Evolutionary conservation across 768 basidiomycete genomes (phyloP).

Genomic region (Boletus insuetus): DNA sequence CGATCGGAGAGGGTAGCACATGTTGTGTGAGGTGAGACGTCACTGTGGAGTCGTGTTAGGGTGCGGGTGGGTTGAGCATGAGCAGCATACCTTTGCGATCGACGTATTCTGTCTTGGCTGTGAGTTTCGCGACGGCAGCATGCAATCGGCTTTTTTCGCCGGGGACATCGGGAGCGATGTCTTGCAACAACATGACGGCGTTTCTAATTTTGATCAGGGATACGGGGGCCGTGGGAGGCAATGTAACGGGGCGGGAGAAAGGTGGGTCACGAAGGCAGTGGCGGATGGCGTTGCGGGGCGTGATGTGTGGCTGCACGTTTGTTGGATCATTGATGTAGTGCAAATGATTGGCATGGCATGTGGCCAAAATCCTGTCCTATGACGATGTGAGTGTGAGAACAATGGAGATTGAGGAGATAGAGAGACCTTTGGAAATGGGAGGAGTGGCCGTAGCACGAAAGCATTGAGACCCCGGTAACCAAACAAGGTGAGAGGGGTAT

Average conservation of each 20-base stretch:
- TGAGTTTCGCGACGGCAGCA: conserved; percentile 36
- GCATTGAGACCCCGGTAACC: conserved; percentile 58
- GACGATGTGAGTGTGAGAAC: not conserved
- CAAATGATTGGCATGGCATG: conserved; percentile 61
- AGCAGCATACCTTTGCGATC: conserved; percentile 43
- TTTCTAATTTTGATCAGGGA: conserved; percentile 33
- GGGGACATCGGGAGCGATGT: conserved; percentile 32
- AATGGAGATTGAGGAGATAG: not conserved
- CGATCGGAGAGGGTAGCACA: conserved; percentile 43
- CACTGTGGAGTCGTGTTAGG: conserved; percentile 31
- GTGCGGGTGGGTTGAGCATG: not conserved
- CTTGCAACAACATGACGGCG: conserved; percentile 29
- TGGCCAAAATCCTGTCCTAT: conserved; percentile 80
- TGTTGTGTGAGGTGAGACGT: conserved; percentile 38
- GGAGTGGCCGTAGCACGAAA: conserved; percentile 72
- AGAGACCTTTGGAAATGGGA: conserved; percentile 65
- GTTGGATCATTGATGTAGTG: conserved; percentile 65
- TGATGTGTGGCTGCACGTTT: conserved; percentile 72
- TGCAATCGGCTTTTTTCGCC: conserved; percentile 39
- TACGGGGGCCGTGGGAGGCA: conserved; percentile 33
- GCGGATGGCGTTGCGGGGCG: conserved; percentile 73
- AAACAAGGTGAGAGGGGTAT: conserved; percentile 36
- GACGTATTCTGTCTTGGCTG: conserved; percentile 36
- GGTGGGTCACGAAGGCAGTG: conserved; percentile 32
- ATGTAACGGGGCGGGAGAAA: conserved; percentile 9